phyloP scores from a whole-genome alignment of 371 early-diverging fungal species.

The Syncephalastrum sp. region DNA sequence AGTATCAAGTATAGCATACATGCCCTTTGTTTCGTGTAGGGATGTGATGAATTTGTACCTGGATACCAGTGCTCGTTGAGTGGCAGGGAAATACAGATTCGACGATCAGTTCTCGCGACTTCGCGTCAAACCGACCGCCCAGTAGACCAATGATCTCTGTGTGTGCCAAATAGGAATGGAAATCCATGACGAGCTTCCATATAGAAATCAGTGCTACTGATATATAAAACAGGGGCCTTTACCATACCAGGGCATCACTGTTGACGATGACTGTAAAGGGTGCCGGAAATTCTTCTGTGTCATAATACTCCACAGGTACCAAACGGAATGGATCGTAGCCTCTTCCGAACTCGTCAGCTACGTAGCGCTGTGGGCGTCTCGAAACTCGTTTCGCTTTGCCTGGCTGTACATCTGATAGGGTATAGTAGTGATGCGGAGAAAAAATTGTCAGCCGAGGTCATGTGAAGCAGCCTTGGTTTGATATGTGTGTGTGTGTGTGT shows the following conservation, averaged over 20 bases:
- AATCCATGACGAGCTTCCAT: conserved; percentile 78
- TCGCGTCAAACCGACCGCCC: conserved; percentile 67
- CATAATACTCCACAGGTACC: conserved; percentile 58
- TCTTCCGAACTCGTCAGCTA: conserved; percentile 37
- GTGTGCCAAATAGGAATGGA: conserved; percentile 81
- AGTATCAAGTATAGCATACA: background rate
- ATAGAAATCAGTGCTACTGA: background rate
- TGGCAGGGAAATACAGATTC: conserved; percentile 62
- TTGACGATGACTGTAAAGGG: conserved; percentile 64
- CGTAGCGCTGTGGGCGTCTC: conserved; percentile 34
- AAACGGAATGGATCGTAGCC: conserved; percentile 71
- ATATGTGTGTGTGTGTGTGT: background rate
- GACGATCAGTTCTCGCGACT: conserved; percentile 48
- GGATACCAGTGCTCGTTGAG: conserved; percentile 69
- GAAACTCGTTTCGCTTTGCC: conserved; percentile 36
- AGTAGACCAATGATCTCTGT: conserved; percentile 88
- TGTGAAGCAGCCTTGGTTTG: background rate
- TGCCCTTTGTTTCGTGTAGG: background rate
- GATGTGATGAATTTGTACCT: conserved; percentile 34
- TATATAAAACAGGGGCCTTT: background rate
- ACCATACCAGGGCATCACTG: conserved; percentile 62
- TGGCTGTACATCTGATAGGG: conserved; percentile 3
- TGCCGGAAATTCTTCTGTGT: conserved; percentile 39
- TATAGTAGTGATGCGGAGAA: background rate
- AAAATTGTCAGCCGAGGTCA: background rate